Base-by-base conservation (phyloP, 139 green algal species). In the Edaphochlamys debaryana region DNA sequence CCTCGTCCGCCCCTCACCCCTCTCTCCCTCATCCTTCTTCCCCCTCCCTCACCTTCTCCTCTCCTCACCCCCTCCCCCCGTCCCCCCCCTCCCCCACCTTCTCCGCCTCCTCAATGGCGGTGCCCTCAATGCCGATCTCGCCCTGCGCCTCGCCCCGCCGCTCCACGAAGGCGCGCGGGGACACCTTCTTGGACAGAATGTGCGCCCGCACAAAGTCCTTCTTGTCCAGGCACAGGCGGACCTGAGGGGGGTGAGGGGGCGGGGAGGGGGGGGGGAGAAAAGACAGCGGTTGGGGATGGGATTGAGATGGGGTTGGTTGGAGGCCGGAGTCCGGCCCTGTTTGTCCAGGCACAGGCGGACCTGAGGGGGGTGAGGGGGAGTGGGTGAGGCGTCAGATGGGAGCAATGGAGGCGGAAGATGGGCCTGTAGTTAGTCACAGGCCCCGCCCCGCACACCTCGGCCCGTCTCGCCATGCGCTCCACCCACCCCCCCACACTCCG, bases 171-270 rank as follows among this genome's bases (percentile, higher is more conserved):
- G 95, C 95, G 54, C 87, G 86, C 1, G 93, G 92, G 52, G 88
- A 96, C 84, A 99, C 94, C 94, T 99, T 99, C 79, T 94, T 94
- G 30, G 92, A 91, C 58, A 99, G 86, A 79, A 99, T 99, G 72
- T 96, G 93, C 37, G 95, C 96, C 3, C 94, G 87, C 34, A 98
- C 88, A 84, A 91, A 98, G 91, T 99, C 97, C 87, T 95, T 90
- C 40, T 94, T 93, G 74, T 98, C 95, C 88, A 99, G 88, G 88
- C 97, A 99, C 84, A 99, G 93, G 22, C 94, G 89, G 32, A 95
- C 93, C 90, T 97, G 91, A 42, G 25, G 37, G 23, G 32, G 45
- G 67, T 9, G 56, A 52, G 23, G 36, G n/a, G n/a, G n/a, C n/a
- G n/a, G n/a, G n/a, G n/a, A n/a, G 66, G 64, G 40, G 19, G 52